Conservation (phyloP, 2,329 filamentous ascomycete species). For the Monilinia fructigena region DNA sequence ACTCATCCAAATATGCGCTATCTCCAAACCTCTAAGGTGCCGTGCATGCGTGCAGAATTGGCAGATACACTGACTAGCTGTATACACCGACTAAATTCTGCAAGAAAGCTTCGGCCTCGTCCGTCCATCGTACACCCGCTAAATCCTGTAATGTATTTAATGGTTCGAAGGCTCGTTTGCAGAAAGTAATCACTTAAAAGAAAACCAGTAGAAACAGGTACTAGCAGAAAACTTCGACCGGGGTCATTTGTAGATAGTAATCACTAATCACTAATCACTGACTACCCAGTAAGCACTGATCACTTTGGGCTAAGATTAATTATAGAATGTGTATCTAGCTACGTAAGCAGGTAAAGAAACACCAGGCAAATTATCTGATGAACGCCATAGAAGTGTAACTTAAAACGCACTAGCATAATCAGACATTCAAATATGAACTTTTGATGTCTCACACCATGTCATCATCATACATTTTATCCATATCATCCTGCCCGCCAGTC, state of each 20-base stretch:
- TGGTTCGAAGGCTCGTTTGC: constrained; percentile 2
- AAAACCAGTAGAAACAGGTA: background rate
- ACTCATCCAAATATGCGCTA: background rate
- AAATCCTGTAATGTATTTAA: constrained; percentile 2
- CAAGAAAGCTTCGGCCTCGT: constrained; percentile 2
- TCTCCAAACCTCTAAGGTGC: constrained; percentile 1
- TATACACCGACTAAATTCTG: background rate
- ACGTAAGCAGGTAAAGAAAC: background rate
- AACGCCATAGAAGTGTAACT: background rate
- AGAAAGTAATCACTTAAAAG: background rate
- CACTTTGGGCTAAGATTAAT: background rate
- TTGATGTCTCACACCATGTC: background rate
- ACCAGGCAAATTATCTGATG: background rate
- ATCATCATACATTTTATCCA: background rate
- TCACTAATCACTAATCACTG: background rate
- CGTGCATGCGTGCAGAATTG: constrained; percentile 8
- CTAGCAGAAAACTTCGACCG: background rate
- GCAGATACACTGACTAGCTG: background rate
- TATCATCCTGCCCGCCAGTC: background rate
- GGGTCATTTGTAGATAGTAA: background rate
- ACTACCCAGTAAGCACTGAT: background rate
- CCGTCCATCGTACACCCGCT: background rate
- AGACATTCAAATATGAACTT: background rate
- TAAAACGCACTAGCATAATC: constrained; percentile 4
- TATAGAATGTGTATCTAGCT: background rate